phyloP scores from a whole-genome alignment of 495 filamentous ascomycete species.

The Aspergillus coremiiformis region DNA sequence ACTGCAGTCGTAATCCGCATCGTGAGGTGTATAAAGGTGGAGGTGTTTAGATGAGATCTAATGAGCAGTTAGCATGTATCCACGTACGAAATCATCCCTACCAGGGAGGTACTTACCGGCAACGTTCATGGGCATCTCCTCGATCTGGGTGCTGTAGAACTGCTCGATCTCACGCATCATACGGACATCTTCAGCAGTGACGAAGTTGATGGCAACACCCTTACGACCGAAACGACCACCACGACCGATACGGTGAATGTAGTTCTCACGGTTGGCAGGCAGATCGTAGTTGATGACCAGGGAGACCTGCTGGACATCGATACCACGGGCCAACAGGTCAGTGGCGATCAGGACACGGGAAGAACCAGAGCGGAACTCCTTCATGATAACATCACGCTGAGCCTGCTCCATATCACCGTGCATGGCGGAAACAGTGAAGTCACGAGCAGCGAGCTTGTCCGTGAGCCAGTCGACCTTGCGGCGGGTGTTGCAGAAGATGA shows the following conservation, averaged over 20 bases:
- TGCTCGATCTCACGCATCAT: conserved; percentile 96
- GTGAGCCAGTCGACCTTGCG: conserved; percentile 99
- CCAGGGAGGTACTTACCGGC: conserved; percentile 29
- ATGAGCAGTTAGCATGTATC: conserved; percentile 6
- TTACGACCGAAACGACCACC: conserved; percentile 98
- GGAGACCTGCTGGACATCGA: conserved; percentile 98
- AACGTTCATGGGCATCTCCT: conserved; percentile 59
- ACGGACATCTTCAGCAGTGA: conserved; percentile 96
- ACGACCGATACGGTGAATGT: conserved; percentile 99
- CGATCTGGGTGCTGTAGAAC: conserved; percentile 58
- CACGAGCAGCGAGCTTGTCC: conserved; percentile 93
- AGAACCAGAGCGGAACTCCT: conserved; percentile 96
- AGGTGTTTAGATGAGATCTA: conserved; percentile 47
- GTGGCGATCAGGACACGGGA: conserved; percentile 98
- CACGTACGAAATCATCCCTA: not conserved
- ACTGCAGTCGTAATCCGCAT: conserved; percentile 42
- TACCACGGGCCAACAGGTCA: conserved; percentile 94
- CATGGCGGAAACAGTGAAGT: conserved; percentile 99
- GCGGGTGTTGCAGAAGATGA: conserved; percentile 99
- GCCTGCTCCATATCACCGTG: conserved; percentile 98
- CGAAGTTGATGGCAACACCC: conserved; percentile 99
- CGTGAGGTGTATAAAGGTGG: conserved; percentile 32
- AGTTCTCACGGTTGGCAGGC: conserved; percentile 98
- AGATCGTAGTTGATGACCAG: conserved; percentile 99
- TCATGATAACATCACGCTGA: conserved; percentile 98